A percentile compares a stretch with the other conserved stretches of the same genome.
Conservation (phyloP, 805 yeast species). For the Candida piceae region DNA sequence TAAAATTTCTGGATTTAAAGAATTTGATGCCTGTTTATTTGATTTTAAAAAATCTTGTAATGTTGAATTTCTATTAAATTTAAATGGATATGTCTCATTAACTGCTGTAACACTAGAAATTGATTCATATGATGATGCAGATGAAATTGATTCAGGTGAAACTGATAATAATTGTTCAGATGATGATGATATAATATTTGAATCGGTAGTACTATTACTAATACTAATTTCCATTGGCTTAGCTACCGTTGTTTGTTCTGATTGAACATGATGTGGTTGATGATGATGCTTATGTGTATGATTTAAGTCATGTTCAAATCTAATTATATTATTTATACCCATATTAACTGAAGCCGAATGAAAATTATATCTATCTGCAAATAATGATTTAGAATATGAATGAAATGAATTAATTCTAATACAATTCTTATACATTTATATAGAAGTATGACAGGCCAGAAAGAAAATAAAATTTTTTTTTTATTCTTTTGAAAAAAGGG, state of each 20-base stretch:
- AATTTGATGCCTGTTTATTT: slow-evolving; percentile 43
- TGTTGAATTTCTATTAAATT: slow-evolving; percentile 43
- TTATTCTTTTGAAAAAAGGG: too few species aligned
- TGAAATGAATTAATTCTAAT: too few species aligned
- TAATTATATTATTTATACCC: slow-evolving; percentile 23
- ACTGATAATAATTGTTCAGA: neutral
- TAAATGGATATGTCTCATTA: slow-evolving; percentile 32
- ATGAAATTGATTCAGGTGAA: slow-evolving; percentile 7
- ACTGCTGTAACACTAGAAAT: neutral
- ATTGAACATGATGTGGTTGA: slow-evolving; percentile 2
- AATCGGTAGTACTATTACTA: too few species aligned
- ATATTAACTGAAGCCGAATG: slow-evolving; percentile 11
- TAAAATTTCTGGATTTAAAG: slow-evolving; percentile 54
- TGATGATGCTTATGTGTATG: slow-evolving; percentile 8
- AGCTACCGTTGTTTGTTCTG: too few species aligned
- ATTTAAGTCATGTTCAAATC: slow-evolving; percentile 20
- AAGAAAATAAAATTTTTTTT: too few species aligned
- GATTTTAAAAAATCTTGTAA: slow-evolving; percentile 44
- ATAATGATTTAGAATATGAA: too few species aligned
- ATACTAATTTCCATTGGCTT: neutral
- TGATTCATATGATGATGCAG: slow-evolving; percentile 5
- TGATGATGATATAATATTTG: too few species aligned
- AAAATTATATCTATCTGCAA: too few species aligned
- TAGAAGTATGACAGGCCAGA: too few species aligned
- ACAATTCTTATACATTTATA: too few species aligned